Percentiles rank a stretch among this genome's conserved stretches.
Evolutionary conservation across 2,329 filamentous ascomycete genomes (phyloP).

Genomic region (Ophiognomonia clavigignenti-juglandacearum): DNA sequence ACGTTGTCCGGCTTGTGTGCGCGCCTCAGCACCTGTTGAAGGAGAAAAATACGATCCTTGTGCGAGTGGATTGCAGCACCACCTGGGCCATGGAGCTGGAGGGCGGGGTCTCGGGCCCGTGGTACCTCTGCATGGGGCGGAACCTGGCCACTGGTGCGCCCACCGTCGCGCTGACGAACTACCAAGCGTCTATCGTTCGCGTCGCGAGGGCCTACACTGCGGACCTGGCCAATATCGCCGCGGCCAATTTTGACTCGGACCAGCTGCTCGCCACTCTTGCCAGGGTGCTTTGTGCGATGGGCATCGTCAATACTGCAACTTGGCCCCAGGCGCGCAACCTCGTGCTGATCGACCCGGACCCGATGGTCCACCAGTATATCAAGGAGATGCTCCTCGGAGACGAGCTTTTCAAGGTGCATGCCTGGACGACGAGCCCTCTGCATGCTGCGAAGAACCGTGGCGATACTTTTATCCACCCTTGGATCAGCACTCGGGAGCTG

Average conservation of each 20-base stretch:
- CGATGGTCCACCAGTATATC: too few species aligned
- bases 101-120: background rate
- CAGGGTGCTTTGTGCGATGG: background rate
- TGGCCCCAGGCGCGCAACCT: background rate
- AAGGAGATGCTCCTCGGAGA: too few species aligned
- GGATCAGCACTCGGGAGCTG: constrained; percentile 20
- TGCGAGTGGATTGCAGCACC: constrained; percentile 34
- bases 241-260: background rate
- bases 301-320: background rate
- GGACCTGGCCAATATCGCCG: background rate
- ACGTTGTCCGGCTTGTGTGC: too few species aligned
- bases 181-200: background rate
- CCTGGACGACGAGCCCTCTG: constrained; percentile 19
- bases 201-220: background rate
- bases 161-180: constrained; percentile 24
- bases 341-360: constrained; percentile 28
- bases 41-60: constrained; percentile 14
- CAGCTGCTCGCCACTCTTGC: background rate
- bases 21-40: too few species aligned
- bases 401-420: constrained; percentile 17
- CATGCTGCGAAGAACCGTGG: background rate
- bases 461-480: constrained; percentile 6
- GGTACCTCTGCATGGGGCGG: constrained; percentile 30
- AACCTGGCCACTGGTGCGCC: constrained; percentile 20
- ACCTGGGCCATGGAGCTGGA: constrained; percentile 24